Evolutionary conservation across 192 early-diverging fungal genomes (phyloP), one percentile per base, ranked within the genome.

Genomic region (Umbelopsis ramanniana): DNA sequence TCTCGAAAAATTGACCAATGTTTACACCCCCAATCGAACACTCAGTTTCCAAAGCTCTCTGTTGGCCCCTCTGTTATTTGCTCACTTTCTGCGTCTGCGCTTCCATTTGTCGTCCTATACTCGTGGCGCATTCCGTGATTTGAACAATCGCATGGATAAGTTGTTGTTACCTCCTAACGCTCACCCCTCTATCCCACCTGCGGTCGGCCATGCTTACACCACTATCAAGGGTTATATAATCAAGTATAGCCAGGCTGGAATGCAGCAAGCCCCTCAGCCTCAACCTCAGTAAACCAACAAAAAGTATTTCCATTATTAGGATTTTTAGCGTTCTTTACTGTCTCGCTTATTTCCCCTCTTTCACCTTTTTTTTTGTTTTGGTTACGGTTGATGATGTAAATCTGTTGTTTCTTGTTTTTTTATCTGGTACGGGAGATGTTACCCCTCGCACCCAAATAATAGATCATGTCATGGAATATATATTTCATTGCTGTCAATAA

Each of bases 81-180:
- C 78, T 45, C 88, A 91, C 71, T 93, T 93, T 77, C 77, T 95
- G 72, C 83, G 87, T 24, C 91, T 93, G 83, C 79, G 93, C 26
- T 91, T 86, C 75, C 82, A 88, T 78, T 84, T 92, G 52, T 87
- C 84, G 37, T 67, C 85, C 35, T 85, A 85, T 69, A 83, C 81
- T 10, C 78, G 80, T 46, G 72, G 74, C 45, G 79, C 82, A 4
- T 86, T 88, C 55, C 35, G 71, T 40, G 50, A 82, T 35, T 55
- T 82, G 46, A 71, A 67, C 53, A 60, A 81, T 82, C 46, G 77
- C 26, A 15, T 81, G 37, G 87, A 88, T 67, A 71, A 57, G 7
- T 11, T 69, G 15, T 40, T 82, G 4, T 17, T 86, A 19, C 82
- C 84, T 46, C 82, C 81, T 26, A 81, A 78, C 11, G 85, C 82